Evolutionary conservation across 2,329 filamentous ascomycete genomes (phyloP).

Genomic region (Pezicula radicicola): DNA sequence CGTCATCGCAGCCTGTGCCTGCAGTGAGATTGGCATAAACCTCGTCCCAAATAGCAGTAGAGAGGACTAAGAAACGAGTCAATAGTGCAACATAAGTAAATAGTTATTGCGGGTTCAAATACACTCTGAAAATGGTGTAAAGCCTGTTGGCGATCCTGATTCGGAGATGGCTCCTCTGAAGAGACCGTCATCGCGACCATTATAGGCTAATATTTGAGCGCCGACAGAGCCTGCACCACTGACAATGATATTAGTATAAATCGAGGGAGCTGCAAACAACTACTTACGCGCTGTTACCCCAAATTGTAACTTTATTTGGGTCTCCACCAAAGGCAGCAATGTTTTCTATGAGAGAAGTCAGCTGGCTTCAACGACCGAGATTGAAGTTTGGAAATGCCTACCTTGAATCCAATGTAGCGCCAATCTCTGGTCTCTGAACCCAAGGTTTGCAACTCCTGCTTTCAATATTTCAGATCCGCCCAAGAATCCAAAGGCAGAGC

Average conservation of each 20-base stretch:
- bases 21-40: not conserved
- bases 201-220: slow-evolving; percentile 37
- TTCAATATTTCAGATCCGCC: not conserved
- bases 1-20: not conserved
- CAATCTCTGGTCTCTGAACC: slow-evolving; percentile 1
- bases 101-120: not conserved
- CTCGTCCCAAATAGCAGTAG: not conserved
- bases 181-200: slow-evolving; percentile 49
- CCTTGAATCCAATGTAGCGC: slow-evolving; percentile 19
- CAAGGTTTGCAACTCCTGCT: slow-evolving; percentile 2
- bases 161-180: slow-evolving; percentile 48
- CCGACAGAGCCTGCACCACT: slow-evolving; percentile 1
- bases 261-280: not conserved
- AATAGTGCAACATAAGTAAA: not conserved
- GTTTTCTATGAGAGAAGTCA: slow-evolving; percentile 24
- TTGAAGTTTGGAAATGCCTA: not conserved
- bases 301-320: slow-evolving; percentile 32
- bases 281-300: slow-evolving; percentile 27
- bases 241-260: not conserved
- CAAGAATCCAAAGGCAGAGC: slow-evolving; percentile 2
- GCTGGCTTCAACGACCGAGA: not conserved
- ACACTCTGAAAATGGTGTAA: not conserved
- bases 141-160: slow-evolving; percentile 26
- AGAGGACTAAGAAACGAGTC: not conserved
- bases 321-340: slow-evolving; percentile 37